Evolutionary conservation across 2,329 filamentous ascomycete species (phyloP), one percentile per base, ranked within the genome.

Genomic region (Colletotrichum horii): DNA sequence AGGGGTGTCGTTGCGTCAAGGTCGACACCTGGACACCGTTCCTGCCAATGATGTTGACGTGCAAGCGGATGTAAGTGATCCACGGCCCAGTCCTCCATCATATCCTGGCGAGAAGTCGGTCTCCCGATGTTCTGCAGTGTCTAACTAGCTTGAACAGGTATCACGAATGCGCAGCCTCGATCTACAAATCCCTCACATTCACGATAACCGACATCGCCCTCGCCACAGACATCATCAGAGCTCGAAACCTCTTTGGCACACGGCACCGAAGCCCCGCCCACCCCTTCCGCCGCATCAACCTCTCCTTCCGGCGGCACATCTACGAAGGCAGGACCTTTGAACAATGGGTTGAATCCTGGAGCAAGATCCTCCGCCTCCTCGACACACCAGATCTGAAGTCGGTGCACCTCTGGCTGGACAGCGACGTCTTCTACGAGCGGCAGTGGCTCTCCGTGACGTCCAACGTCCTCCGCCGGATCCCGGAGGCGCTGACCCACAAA

Each of bases 401-500:
- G 2, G 34, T 71, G 2, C 61, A 64, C 43, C 73, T 73, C 56
- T 75, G 73, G 69, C 64, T 75, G 4, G 73, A 75, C n/a, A 75
- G 69, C 43, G 73, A 75, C 30, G 24, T 68, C 4, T 75, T 52
- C 58, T 72, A 75, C 64, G 73, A 75, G 32, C 62, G 73, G 64
- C 43, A 62, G n/a, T 75, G 73, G 73, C 58, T 75, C 5, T 75
- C 73, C 24, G 64, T 68, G 19, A n/a, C 64, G 38, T 28, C 38
- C 30, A 75, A 75, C 64, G 69, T 75, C 26, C 34, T 68, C 73
- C 34, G 73, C 32, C 73, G 70, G 19, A 52, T 75, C 11, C 64
- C 73, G 38, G 64, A 73, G 34, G 56, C 64, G 22, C 69, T 75
- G 73, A 38, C 64, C 64, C 69, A 75, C 73, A 75, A 73, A 30